Conservation (phyloP, 306 rosid genomes). For the Pterocarpus macrocarpus region DNA sequence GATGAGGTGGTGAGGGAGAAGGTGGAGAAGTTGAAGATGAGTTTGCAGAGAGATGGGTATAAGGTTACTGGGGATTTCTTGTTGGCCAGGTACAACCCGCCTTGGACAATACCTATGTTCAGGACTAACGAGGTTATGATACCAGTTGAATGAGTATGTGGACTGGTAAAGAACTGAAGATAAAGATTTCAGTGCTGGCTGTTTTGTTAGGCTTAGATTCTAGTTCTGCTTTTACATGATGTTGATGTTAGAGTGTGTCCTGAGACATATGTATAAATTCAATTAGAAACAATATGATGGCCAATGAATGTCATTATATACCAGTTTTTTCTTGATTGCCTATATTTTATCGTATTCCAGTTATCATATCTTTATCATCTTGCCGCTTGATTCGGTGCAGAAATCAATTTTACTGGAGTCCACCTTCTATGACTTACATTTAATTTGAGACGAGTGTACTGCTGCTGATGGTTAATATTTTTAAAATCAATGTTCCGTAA, state of each 20-base stretch:
- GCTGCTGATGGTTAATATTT: neutral
- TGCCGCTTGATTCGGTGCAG: neutral
- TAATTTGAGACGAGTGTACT: neutral
- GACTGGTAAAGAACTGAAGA: neutral
- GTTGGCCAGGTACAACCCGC: constrained; percentile 93
- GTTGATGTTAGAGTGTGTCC: neutral
- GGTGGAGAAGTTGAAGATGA: constrained; percentile 66
- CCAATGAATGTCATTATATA: neutral
- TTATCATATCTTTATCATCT: neutral
- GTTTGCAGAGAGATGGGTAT: constrained; percentile 82
- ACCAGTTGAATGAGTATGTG: constrained; percentile 63
- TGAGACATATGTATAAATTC: neutral
- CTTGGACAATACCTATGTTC: constrained; percentile 74
- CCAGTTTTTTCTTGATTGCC: neutral
- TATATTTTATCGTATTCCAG: neutral
- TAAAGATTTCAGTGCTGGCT: neutral
- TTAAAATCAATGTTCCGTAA: neutral
- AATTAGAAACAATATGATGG: constrained; percentile 1
- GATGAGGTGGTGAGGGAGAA: constrained; percentile 72
- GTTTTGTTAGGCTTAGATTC: neutral
- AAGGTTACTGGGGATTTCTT: constrained; percentile 71
- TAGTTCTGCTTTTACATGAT: neutral
- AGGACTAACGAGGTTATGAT: constrained; percentile 90
- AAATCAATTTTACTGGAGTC: neutral
- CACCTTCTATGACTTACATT: neutral